Conservation (phyloP, 345 rosid species). For the Barbarea vulgaris region DNA sequence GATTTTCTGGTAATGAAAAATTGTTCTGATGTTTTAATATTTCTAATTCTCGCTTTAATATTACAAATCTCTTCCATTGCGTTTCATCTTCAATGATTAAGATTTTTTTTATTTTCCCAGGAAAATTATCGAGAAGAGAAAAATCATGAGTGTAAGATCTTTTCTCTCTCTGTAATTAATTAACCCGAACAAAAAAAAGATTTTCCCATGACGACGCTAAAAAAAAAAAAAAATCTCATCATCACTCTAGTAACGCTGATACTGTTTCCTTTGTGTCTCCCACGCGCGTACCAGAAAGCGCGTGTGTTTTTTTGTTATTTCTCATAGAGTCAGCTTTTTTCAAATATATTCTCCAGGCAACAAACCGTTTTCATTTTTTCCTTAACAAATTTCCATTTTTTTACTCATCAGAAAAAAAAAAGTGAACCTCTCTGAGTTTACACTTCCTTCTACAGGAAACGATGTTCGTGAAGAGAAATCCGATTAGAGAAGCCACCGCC, state of each 20-base stretch:
- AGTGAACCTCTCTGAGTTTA: constrained; percentile 10
- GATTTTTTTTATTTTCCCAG: not conserved
- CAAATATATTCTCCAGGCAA: constrained; percentile 19
- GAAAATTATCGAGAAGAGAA: not conserved
- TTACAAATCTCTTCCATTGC: not conserved
- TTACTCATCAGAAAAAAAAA: not conserved
- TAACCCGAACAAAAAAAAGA: not conserved
- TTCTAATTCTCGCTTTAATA: not conserved
- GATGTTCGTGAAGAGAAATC: constrained; percentile 36
- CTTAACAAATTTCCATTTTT: constrained; percentile 20
- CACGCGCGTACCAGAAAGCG: constrained; percentile 37
- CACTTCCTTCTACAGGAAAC: constrained; percentile 11
- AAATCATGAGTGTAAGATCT: constrained; percentile 21
- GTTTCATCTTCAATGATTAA: constrained; percentile 4
- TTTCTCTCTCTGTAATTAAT: constrained; percentile 3
- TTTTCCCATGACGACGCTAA: not conserved
- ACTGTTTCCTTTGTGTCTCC: constrained; percentile 28
- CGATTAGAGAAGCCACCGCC: constrained; percentile 35
- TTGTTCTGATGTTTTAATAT: not conserved
- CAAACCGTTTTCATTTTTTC: not conserved
- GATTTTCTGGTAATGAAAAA: not conserved
- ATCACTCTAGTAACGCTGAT: constrained; percentile 16
- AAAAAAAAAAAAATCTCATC: constrained; percentile 10
- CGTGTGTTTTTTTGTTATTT: constrained; percentile 28
- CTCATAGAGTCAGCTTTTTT: constrained; percentile 17